phyloP scores from a whole-genome alignment of 441 rosid species.

The Adansonia rubrostipa region DNA sequence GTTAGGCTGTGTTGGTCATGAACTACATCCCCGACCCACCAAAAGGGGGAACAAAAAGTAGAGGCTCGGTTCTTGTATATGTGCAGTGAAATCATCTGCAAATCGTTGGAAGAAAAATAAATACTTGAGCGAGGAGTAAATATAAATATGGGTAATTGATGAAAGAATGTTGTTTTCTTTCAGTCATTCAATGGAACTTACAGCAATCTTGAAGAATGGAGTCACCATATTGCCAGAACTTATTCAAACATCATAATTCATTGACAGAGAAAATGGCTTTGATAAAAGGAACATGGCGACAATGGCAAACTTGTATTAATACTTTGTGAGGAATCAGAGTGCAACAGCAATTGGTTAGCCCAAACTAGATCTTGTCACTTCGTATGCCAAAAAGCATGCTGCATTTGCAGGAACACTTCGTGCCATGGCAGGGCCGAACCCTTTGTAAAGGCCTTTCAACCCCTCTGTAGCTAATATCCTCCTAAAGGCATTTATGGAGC shows the following conservation, averaged over 20 bases:
- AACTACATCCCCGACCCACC: too few species aligned
- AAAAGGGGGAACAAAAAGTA: too few species aligned
- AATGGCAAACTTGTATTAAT: not conserved
- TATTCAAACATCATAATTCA: constrained; percentile 8
- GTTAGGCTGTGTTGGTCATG: too few species aligned
- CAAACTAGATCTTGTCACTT: constrained; percentile 79
- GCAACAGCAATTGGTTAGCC: constrained; percentile 34
- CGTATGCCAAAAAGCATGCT: constrained; percentile 92
- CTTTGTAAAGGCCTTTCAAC: constrained; percentile 84
- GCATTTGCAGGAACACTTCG: constrained; percentile 96
- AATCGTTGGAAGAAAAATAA: too few species aligned
- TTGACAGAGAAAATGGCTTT: not conserved
- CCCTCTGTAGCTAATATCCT: constrained; percentile 83
- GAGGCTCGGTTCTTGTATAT: too few species aligned
- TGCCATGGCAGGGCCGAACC: constrained; percentile 95
- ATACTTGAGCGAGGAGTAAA: not conserved
- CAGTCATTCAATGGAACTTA: not conserved
- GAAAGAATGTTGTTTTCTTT: constrained; percentile 19
- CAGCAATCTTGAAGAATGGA: constrained; percentile 24
- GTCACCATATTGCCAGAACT: constrained; percentile 11
- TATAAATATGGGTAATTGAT: not conserved
- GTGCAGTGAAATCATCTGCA: too few species aligned
- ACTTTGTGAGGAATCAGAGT: not conserved
- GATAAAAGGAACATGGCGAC: too few species aligned
- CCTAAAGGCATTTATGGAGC: constrained; percentile 70